Evolutionary conservation across 1,284 basidiomycete species (phyloP), one percentile per base, ranked within the genome.

Genomic region (Peniophora sp.): DNA sequence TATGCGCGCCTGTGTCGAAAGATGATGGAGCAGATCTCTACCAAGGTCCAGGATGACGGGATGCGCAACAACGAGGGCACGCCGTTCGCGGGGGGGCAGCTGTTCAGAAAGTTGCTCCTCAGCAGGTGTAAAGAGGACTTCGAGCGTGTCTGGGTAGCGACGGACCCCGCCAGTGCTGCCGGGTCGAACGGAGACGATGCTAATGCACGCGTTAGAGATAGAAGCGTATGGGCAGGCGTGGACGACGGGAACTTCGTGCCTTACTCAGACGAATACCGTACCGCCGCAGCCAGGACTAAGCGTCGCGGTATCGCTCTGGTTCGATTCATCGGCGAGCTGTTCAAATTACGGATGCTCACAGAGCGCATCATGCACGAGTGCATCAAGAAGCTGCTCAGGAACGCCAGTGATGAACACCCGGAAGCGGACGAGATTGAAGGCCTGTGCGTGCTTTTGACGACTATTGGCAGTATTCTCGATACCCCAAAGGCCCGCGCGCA

Each of bases 361-460:
- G 62, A 63, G 54, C 62, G 62, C 35, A 61, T 62, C 70, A 97
- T 99, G 86, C 89, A 94, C 69, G 85, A 92, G 64, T 98, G 94
- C 73, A 85, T 98, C 65, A 91, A 94, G 78, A 93, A 94, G 69
- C 79, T 98, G 6, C 76, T 98, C 24, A 81, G 85, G 55, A 97
- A 97, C 64, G 88, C 94, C 52, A n/a, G n/a, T 6, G 20, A 17
- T 41, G 85, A 92, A 53, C 90, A 92, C 62, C 95, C 95, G 0
- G 93, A 97, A 64, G 96, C 98, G 70, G 96, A 97, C 70, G 94
- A 98, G 64, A 90, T 98, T 58, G 96, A 98, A 75, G 92, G 88
- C 47, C 79, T 97, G 55, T 96, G 92, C 78, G 92, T 93, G 68
- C 79, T 98, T 50, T 70, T 98, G 54, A 81, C 85, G 39, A 98